phyloP scores from a whole-genome alignment of 805 yeast species.

The Candida loeiensis region DNA sequence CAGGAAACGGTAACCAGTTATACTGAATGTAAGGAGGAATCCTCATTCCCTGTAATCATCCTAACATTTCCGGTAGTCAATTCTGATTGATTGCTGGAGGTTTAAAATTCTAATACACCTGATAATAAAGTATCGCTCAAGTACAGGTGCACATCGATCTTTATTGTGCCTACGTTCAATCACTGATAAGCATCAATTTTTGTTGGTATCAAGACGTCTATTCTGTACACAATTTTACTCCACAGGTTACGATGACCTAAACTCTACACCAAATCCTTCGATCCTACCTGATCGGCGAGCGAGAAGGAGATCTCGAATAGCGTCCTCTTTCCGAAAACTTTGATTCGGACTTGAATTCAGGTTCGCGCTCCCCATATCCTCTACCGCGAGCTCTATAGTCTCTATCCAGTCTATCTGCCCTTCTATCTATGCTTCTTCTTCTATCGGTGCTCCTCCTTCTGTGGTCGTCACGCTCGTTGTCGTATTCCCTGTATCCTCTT shows the following conservation, averaged over 20 bases:
- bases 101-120: too few species aligned
- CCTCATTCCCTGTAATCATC: too few species aligned
- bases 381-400: background rate
- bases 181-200: too few species aligned
- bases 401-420: background rate
- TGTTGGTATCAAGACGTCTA: too few species aligned
- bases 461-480: background rate
- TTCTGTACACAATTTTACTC: background rate
- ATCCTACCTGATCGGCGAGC: slow-evolving; percentile 15
- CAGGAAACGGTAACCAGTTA: too few species aligned
- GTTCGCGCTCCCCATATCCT: background rate
- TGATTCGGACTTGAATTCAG: background rate
- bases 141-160: too few species aligned
- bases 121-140: too few species aligned
- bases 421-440: background rate
- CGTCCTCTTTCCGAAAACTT: slow-evolving; percentile 23
- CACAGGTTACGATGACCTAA: background rate
- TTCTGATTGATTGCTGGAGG: too few species aligned
- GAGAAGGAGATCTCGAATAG: slow-evolving; percentile 38
- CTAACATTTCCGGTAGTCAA: too few species aligned
- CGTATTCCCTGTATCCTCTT: background rate
- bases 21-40: too few species aligned
- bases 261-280: background rate
- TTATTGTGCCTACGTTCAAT: too few species aligned
- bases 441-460: background rate